Conservation (phyloP, 306 rosid species). For the Crataegus laevigata region DNA sequence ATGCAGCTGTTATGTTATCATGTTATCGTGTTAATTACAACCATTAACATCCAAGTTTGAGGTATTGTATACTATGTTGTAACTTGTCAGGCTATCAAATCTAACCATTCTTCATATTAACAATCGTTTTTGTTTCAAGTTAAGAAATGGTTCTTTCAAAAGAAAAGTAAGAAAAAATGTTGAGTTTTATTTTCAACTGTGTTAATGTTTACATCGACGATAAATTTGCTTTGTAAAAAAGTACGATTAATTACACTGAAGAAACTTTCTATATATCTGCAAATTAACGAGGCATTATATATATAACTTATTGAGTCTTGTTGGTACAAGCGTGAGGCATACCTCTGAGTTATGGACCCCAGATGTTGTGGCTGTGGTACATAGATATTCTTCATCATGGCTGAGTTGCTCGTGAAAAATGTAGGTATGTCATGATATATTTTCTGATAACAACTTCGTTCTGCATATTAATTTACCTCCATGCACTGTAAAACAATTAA, state of each 20-base stretch:
- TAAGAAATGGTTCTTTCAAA: not conserved
- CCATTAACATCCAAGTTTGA: not conserved
- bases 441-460: not conserved
- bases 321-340: conserved; percentile 13
- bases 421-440: not conserved
- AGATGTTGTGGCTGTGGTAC: conserved; percentile 1
- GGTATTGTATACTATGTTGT: not conserved
- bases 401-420: not conserved
- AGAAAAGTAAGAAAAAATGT: not conserved
- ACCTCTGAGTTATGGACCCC: conserved; percentile 31
- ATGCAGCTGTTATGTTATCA: not conserved
- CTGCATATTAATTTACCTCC: not conserved
- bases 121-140: not conserved
- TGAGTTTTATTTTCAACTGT: not conserved
- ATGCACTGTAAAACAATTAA: not conserved
- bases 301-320: not conserved
- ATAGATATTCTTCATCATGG: conserved; percentile 18
- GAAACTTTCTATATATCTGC: not conserved
- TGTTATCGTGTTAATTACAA: not conserved
- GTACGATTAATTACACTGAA: too few relatives aligned
- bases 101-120: not conserved
- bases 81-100: not conserved
- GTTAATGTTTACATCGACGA: not conserved
- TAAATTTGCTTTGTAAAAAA: not conserved
- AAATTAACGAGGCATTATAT: not conserved